phyloP scores from a whole-genome alignment of 352 stramenopile genomes.

The Achlya hypogyna region DNA sequence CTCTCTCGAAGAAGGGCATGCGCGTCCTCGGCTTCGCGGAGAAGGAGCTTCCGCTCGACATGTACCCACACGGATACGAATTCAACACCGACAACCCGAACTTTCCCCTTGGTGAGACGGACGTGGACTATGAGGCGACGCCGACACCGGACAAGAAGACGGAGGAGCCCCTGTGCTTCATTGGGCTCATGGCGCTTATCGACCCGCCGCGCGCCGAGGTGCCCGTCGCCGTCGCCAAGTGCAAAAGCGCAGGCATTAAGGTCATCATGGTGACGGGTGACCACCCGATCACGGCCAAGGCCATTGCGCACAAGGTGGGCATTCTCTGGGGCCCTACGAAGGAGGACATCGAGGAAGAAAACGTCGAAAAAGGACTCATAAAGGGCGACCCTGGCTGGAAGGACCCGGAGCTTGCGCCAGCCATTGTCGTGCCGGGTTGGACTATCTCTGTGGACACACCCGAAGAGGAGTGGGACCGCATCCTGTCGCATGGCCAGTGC shows the following conservation, averaged over 20 bases:
- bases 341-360: slow-evolving; percentile 78
- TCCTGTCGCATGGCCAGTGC: slow-evolving; percentile 81
- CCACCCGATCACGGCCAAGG: slow-evolving; percentile 87
- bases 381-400: slow-evolving; percentile 62
- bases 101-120: slow-evolving; percentile 75
- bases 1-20: slow-evolving; percentile 60
- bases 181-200: slow-evolving; percentile 94
- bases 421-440: slow-evolving; percentile 80
- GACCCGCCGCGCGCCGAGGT: slow-evolving; percentile 90
- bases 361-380: slow-evolving; percentile 41
- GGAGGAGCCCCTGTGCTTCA: slow-evolving; percentile 79
- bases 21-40: slow-evolving; percentile 57
- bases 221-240: slow-evolving; percentile 81
- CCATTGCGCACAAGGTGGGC: slow-evolving; percentile 90
- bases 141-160: slow-evolving; percentile 66
- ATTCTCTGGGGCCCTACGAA: slow-evolving; percentile 86
- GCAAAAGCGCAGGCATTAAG: slow-evolving; percentile 87
- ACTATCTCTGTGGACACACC: slow-evolving; percentile 67
- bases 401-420: slow-evolving; percentile 57
- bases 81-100: slow-evolving; percentile 78
- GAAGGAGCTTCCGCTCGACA: slow-evolving; percentile 38
- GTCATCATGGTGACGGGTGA: slow-evolving; percentile 95
- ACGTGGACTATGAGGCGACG: slow-evolving; percentile 63
- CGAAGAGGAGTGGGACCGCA: slow-evolving; percentile 79
- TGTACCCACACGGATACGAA: slow-evolving; percentile 48